Percentiles rank a stretch among this genome's conserved stretches.
Evolutionary conservation across 2,329 filamentous ascomycete species (phyloP).

Genomic region (Xylariaceae sp.): DNA sequence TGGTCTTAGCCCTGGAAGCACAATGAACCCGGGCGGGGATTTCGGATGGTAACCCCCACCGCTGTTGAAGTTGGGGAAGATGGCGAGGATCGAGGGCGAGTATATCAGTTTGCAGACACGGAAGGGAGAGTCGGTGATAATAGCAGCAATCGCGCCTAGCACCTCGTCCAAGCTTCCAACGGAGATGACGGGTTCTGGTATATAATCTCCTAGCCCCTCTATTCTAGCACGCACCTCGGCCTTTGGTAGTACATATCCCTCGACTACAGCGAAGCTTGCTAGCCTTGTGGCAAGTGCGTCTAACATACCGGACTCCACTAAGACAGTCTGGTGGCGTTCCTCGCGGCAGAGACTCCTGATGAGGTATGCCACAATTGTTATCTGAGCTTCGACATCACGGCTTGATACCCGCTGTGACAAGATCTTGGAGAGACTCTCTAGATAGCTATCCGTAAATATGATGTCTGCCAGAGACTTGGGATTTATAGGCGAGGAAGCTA

Average conservation of each 20-base stretch:
- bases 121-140: slow-evolving; percentile 81
- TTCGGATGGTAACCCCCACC: slow-evolving; percentile 55
- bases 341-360: slow-evolving; percentile 69
- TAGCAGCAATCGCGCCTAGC: slow-evolving; percentile 76
- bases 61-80: slow-evolving; percentile 69
- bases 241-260: slow-evolving; percentile 72
- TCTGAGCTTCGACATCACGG: slow-evolving; percentile 64
- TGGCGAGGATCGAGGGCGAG: slow-evolving; percentile 71
- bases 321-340: slow-evolving; percentile 71
- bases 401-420: slow-evolving; percentile 64
- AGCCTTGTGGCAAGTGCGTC: slow-evolving; percentile 79
- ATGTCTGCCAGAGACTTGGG: slow-evolving; percentile 63
- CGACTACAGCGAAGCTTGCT: slow-evolving; percentile 71
- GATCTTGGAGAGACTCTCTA: slow-evolving; percentile 70
- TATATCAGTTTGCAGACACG: slow-evolving; percentile 75
- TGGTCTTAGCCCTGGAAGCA: slow-evolving; percentile 58
- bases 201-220: slow-evolving; percentile 61
- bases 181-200: slow-evolving; percentile 67
- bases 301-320: slow-evolving; percentile 76
- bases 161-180: slow-evolving; percentile 70
- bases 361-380: slow-evolving; percentile 63
- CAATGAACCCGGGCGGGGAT: slow-evolving; percentile 59
- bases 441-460: slow-evolving; percentile 68
- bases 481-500: slow-evolving; percentile 56
- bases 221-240: slow-evolving; percentile 62